Evolutionary conservation across 1,284 basidiomycete species (phyloP), one percentile per base, ranked within the genome.

Genomic region (Ganoderma lucidum): DNA sequence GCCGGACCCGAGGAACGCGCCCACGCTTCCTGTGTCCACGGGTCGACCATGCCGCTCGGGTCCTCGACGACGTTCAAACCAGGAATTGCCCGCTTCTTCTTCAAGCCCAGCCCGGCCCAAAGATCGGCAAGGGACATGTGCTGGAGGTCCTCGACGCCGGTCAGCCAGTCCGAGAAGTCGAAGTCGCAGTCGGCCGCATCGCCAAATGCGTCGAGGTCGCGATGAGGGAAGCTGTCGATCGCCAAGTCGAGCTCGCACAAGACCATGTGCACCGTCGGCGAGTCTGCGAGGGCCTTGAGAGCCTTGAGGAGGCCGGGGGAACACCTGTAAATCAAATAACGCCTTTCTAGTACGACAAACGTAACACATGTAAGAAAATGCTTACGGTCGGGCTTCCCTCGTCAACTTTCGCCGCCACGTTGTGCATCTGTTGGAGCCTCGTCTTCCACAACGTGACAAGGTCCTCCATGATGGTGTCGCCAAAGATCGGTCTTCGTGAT

Each of bases 101-200:
- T 3, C 12, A 30, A 3, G 1, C 53, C 53, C 12, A 55, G 10
- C 4, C 9, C 15, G 6, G 30, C 12, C 53, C 53, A 55, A 5
- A 55, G 28, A 9, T 28, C 28, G 2, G 1, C 14, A 1, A 28
- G 53, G 8, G 53, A 14, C 28, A 32, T 55, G 12, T 55, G 6
- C 53, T 55, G 53, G 53, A 55, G 53, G 28, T 55, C 53, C 28
- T 55, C 53, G 53, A 55, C 53, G 28, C 53, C 53, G 28, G 12
- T 55, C 2, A 5, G 6, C 53, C 53, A 55, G 53, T 55, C 28
- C n/a, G 3, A 1, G 51, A 53, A 10, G n/a, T 53, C 3, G 23
- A 28, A 4, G 41, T 42, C 10, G 41, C 41, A 42, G 41, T 42
- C 41, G 41, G 10, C 5, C 2, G 41, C 41, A 6, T 44, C 42